Conservation (phyloP, 208 protist species). For the Acanthamoeba healyi region DNA sequence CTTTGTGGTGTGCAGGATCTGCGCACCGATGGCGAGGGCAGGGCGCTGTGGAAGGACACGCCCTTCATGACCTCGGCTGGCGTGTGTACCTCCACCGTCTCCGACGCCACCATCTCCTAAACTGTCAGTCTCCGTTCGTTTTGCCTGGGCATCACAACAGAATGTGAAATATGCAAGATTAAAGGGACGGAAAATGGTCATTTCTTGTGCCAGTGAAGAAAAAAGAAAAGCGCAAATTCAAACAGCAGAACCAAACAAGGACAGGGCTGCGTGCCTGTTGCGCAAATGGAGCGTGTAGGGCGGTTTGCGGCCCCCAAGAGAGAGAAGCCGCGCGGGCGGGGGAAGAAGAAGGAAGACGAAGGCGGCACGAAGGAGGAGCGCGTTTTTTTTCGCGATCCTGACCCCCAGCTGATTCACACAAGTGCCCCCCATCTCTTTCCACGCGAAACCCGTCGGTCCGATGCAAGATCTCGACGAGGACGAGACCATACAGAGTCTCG, state of each 20-base stretch:
- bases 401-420: background rate
- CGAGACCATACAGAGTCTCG: conserved; percentile 50
- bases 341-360: background rate
- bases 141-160: too few relatives aligned
- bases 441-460: too few relatives aligned
- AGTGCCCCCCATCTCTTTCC: background rate
- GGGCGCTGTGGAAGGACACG: conserved; percentile 20
- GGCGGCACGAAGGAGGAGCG: background rate
- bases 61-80: conserved; percentile 67
- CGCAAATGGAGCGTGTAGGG: background rate
- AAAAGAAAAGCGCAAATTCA: too few relatives aligned
- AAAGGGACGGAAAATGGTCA: too few relatives aligned
- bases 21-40: conserved; percentile 47
- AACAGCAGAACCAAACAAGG: too few relatives aligned
- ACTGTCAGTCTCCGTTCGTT: background rate
- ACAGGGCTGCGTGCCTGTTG: background rate
- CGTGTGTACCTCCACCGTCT: conserved; percentile 52
- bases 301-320: background rate
- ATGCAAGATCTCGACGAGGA: conserved; percentile 46
- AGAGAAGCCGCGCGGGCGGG: background rate
- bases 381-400: background rate
- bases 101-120: conserved; percentile 59
- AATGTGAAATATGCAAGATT: too few relatives aligned
- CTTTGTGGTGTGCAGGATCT: conserved; percentile 2
- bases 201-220: too few relatives aligned